A percentile compares a stretch with the other conserved stretches of the same genome.
These are phyloP conservation scores for Fusarium sp. DNA, from an alignment of 2,329 filamentous ascomycete genomes.

Conservation along the genomic window DNA sequence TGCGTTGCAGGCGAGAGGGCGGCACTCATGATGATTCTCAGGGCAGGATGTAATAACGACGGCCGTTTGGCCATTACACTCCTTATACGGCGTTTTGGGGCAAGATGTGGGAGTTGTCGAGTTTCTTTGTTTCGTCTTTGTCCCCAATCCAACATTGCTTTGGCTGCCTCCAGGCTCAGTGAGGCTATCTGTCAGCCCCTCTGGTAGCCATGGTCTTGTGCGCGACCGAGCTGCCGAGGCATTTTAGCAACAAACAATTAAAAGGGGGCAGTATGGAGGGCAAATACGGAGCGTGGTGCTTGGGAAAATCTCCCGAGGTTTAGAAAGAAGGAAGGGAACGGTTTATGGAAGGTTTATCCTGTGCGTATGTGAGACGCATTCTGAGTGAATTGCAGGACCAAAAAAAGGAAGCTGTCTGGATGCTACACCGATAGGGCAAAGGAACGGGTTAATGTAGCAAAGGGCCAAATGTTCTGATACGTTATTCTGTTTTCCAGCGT, in stretches of 20 bases:
- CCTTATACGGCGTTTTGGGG: constrained; percentile 53
- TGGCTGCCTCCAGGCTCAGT: constrained; percentile 4
- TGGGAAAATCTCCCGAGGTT: constrained; percentile 47
- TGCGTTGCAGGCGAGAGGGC: constrained; percentile 40
- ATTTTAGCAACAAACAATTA: constrained; percentile 9
- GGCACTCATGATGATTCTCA: constrained; percentile 47
- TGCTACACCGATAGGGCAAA: constrained; percentile 38
- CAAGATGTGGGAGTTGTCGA: constrained; percentile 48
- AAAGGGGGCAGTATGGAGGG: constrained; percentile 16
- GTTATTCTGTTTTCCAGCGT: constrained; percentile 33
- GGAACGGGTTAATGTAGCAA: constrained; percentile 20
- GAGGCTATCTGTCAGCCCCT: constrained; percentile 6
- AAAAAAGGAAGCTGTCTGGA: constrained; percentile 35
- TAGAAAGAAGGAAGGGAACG: constrained; percentile 44
- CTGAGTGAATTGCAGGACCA: constrained; percentile 5
- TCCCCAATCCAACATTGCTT: constrained; percentile 26
- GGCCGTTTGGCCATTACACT: constrained; percentile 55
- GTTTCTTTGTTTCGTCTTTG: constrained; percentile 35
- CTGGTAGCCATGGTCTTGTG: not conserved
- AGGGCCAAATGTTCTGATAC: constrained; percentile 36
- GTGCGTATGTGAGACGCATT: constrained; percentile 27
- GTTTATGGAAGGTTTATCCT: constrained; percentile 33
- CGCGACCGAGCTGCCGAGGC: constrained; percentile 9
- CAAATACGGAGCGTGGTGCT: constrained; percentile 32
- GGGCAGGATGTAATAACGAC: constrained; percentile 56